Base-by-base conservation (phyloP, 2,329 filamentous ascomycete genomes). In the Lachnellula hyalina region DNA sequence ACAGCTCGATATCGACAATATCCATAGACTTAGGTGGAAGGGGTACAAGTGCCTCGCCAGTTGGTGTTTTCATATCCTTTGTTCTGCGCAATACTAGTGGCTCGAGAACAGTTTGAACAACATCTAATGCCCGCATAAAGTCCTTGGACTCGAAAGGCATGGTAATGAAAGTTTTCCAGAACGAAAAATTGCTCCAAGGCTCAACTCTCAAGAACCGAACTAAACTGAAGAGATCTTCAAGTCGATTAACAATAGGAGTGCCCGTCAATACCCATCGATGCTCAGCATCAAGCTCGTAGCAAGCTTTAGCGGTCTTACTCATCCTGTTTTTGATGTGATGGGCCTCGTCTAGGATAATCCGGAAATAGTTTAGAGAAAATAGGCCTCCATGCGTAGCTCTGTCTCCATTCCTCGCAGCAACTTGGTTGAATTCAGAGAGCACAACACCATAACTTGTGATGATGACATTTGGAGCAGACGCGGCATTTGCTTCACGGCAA, bases 131-230 rank as follows among this genome's bases (percentile, higher is more conserved):
- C 4, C 92, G 86, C 63, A 96, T 84, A 68, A 96, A 96, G 60
- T 99, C 89, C 62, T 94, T 94, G 0, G 90, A 93, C 70, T 99
- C 94, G 61, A 99, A 99, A 0, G 94, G 94, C 1, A 96, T 86
- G 0, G 94, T 99, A 67, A 99, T 97, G 70, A 99, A 99, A 0
- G 94, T 97, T 69, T 92, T 92, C 94, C 94, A 99, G 73, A 96
- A 99, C 0, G 92, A 96, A 71, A 99, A 99, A 70, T 97, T 97
- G 66, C 88, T 94, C 94, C 94, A 99, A 0, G 94, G 94, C 69
- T 97, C 93, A 4, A 99, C 94, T 54, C 90, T 86, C 11, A 99
- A 75, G 72, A 97, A 99, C 3, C 90, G 85, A 12, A 97, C 90
- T 38, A 99, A 74, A 66, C 90, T 96, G 74, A 96, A 97, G 14